Evolutionary conservation across 2,329 filamentous ascomycete species (phyloP).

Genomic region (Stagonosporopsis tanaceti): DNA sequence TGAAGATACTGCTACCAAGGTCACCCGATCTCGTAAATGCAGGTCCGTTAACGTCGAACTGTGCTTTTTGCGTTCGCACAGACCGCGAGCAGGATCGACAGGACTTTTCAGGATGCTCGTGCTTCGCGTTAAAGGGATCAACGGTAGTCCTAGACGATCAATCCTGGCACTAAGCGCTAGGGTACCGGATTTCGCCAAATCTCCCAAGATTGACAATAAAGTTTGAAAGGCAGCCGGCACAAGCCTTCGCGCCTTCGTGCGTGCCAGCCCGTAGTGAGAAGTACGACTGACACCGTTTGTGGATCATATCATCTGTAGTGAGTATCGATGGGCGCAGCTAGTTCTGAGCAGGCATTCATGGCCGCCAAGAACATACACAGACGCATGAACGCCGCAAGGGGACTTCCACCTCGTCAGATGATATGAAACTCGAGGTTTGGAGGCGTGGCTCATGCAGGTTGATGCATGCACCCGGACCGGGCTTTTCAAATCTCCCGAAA

Average conservation of each 20-base stretch:
- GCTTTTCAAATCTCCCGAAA: background rate
- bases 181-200: conserved; percentile 17
- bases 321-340: conserved; percentile 15
- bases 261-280: conserved; percentile 20
- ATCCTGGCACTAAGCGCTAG: conserved; percentile 26
- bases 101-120: conserved; percentile 16
- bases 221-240: conserved; percentile 19
- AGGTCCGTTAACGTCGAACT: conserved; percentile 9
- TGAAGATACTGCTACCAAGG: conserved; percentile 8
- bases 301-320: conserved; percentile 15
- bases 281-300: conserved; percentile 23
- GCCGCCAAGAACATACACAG: conserved; percentile 1
- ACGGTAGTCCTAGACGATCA: conserved; percentile 29
- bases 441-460: conserved; percentile 7
- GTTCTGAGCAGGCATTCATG: background rate
- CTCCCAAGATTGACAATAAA: conserved; percentile 23
- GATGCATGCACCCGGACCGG: conserved; percentile 13
- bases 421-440: conserved; percentile 8
- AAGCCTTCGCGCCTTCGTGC: conserved; percentile 9
- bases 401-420: conserved; percentile 3
- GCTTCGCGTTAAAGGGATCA: conserved; percentile 22
- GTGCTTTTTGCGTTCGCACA: conserved; percentile 4
- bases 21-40: conserved; percentile 20
- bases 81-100: conserved; percentile 17
- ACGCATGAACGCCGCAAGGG: conserved; percentile 5